Evolutionary conservation across 139 green algal species (phyloP).

Genomic region (Picochlorum sp.): DNA sequence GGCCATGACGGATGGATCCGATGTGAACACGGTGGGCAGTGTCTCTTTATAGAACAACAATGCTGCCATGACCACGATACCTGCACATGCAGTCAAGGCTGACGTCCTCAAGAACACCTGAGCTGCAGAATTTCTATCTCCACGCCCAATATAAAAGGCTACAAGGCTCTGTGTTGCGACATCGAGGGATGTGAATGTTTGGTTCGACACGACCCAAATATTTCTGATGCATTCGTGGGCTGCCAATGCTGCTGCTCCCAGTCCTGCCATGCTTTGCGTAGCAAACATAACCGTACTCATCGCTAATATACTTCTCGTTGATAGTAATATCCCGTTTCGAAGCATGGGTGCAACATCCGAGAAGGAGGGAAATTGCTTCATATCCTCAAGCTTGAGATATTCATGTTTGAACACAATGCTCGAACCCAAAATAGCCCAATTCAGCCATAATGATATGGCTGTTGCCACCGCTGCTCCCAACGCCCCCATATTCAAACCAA

Average conservation of each 20-base stretch:
- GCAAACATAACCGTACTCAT: conserved; percentile 29
- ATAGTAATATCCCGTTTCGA: conserved; percentile 19
- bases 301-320: conserved; percentile 23
- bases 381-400: conserved; percentile 15
- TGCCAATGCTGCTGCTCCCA: conserved; percentile 25
- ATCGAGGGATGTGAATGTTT: conserved; percentile 28
- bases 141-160: conserved; percentile 21
- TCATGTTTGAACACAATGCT: conserved; percentile 20
- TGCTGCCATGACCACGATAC: conserved; percentile 9
- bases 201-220: conserved; percentile 26
- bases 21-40: conserved; percentile 27
- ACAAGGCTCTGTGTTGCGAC: conserved; percentile 33
- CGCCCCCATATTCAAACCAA: conserved; percentile 48
- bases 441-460: conserved; percentile 46
- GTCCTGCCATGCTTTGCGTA: conserved; percentile 20
- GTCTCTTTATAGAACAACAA: conserved; percentile 4
- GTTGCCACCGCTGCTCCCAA: conserved; percentile 56
- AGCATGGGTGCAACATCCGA: conserved; percentile 23
- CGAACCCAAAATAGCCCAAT: conserved; percentile 21
- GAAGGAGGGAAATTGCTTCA: conserved; percentile 15
- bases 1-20: conserved; percentile 17
- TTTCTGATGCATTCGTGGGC: conserved; percentile 34
- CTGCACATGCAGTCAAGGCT: conserved; percentile 12
- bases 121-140: conserved; percentile 13
- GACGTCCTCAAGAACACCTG: conserved; percentile 25